Evolutionary conservation across 345 rosid genomes (phyloP).

Genomic region (Brassica nigra): DNA sequence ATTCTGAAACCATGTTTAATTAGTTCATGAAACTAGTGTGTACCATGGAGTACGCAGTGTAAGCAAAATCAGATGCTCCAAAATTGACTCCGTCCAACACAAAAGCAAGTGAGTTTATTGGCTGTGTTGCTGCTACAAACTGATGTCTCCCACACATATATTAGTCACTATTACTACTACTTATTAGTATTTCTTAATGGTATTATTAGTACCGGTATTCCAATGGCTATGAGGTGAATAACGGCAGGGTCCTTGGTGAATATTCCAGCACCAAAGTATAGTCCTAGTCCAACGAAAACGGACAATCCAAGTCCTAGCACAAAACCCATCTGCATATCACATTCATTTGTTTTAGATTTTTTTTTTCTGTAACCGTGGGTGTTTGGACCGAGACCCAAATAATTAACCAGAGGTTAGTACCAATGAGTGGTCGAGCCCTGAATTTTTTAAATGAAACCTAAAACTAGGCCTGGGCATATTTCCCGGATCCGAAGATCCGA

Average conservation of each 20-base stretch:
- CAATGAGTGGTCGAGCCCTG: no score
- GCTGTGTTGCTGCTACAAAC: slow-evolving; percentile 83
- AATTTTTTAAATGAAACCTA: background rate
- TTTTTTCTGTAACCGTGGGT: background rate
- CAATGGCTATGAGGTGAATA: slow-evolving; percentile 66
- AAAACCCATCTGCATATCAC: slow-evolving; percentile 73
- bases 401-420: no score
- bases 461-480: no score
- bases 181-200: background rate
- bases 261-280: slow-evolving; percentile 68
- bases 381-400: background rate
- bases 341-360: slow-evolving; percentile 1
- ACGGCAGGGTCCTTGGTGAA: slow-evolving; percentile 75
- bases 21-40: background rate
- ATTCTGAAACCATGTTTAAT: background rate
- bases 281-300: slow-evolving; percentile 63
- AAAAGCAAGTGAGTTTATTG: slow-evolving; percentile 85
- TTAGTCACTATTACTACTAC: background rate
- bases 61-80: slow-evolving; percentile 95
- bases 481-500: no score
- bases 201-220: slow-evolving; percentile 65
- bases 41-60: slow-evolving; percentile 90
- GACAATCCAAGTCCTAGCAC: slow-evolving; percentile 79
- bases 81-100: slow-evolving; percentile 91
- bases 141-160: background rate